These are phyloP conservation scores for Daldinia sp. DNA, from an alignment of 2,329 filamentous ascomycete genomes.

Conservation along the genomic window DNA sequence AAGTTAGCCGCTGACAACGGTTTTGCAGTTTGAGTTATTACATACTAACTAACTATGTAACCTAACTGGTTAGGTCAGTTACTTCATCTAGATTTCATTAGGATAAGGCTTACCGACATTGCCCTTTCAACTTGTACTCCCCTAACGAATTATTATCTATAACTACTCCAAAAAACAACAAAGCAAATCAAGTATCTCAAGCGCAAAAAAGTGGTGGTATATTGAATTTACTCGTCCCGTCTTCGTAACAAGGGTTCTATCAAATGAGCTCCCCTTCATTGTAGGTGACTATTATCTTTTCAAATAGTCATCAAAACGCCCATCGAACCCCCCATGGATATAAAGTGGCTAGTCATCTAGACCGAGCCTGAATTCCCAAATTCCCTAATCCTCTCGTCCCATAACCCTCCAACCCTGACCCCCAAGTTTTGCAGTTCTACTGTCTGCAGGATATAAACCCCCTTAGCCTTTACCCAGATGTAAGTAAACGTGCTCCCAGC, in stretches of 20 bases:
- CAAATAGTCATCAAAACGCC: slow-evolving; percentile 26
- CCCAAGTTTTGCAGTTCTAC: slow-evolving; percentile 6
- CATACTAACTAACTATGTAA: neutral
- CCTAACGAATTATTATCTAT: neutral
- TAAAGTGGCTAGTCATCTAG: slow-evolving; percentile 43
- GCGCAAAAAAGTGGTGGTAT: slow-evolving; percentile 25
- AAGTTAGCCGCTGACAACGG: slow-evolving; percentile 2
- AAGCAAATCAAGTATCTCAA: neutral
- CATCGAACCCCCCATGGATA: slow-evolving; percentile 1
- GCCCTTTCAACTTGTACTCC: neutral
- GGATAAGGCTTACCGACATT: slow-evolving; percentile 23
- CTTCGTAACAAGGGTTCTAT: slow-evolving; percentile 19
- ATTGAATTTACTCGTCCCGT: slow-evolving; percentile 30
- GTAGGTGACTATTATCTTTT: slow-evolving; percentile 19
- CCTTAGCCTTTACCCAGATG: slow-evolving; percentile 32
- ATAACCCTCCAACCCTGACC: slow-evolving; percentile 15
- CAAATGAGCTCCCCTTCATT: neutral
- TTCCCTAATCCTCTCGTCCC: slow-evolving; percentile 17
- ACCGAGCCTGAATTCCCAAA: slow-evolving; percentile 37
- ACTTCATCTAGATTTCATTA: slow-evolving; percentile 7
- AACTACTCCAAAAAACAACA: neutral
- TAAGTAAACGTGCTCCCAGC: slow-evolving; percentile 34
- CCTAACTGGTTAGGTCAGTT: neutral
- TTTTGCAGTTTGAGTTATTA: neutral
- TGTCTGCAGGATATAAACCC: neutral